A percentile compares a stretch with the other conserved stretches of the same genome.
These are phyloP conservation scores for Phlebopus sp. DNA, from an alignment of 1,284 basidiomycete genomes.

Conservation along the genomic window DNA sequence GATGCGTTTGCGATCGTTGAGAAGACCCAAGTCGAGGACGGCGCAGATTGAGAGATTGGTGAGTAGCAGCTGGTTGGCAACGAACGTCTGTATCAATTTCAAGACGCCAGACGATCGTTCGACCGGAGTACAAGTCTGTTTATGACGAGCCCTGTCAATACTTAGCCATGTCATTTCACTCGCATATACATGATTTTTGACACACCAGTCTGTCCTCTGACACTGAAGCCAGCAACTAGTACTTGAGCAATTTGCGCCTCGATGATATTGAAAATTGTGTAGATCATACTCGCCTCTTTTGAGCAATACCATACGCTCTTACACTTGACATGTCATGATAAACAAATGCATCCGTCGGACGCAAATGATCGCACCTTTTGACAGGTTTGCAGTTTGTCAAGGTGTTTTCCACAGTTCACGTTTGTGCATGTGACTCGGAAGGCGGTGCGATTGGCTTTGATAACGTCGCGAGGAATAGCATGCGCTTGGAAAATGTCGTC, in stretches of 20 bases:
- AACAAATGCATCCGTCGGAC: not conserved
- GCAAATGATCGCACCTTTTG: constrained; percentile 4
- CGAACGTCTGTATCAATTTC: constrained; percentile 21
- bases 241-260: not conserved
- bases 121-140: constrained; percentile 14
- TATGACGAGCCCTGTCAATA: constrained; percentile 22
- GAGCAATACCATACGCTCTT: constrained; percentile 30
- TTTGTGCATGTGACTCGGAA: constrained; percentile 16
- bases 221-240: constrained; percentile 6
- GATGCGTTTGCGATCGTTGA: constrained; percentile 10
- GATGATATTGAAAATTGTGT: not conserved
- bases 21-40: constrained; percentile 18
- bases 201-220: constrained; percentile 20
- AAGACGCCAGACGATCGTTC: constrained; percentile 21
- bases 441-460: constrained; percentile 11
- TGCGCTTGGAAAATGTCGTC: no score
- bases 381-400: constrained; percentile 14
- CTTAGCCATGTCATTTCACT: not conserved
- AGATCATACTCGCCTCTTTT: constrained; percentile 13
- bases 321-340: constrained; percentile 30
- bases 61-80: constrained; percentile 15
- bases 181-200: not conserved
- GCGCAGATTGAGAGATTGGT: constrained; percentile 19
- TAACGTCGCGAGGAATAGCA: constrained; percentile 8
- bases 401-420: constrained; percentile 15